Percentiles rank a stretch among this genome's conserved stretches.
Conservation (phyloP, 495 filamentous ascomycete species). For the Patellaria atrata region DNA sequence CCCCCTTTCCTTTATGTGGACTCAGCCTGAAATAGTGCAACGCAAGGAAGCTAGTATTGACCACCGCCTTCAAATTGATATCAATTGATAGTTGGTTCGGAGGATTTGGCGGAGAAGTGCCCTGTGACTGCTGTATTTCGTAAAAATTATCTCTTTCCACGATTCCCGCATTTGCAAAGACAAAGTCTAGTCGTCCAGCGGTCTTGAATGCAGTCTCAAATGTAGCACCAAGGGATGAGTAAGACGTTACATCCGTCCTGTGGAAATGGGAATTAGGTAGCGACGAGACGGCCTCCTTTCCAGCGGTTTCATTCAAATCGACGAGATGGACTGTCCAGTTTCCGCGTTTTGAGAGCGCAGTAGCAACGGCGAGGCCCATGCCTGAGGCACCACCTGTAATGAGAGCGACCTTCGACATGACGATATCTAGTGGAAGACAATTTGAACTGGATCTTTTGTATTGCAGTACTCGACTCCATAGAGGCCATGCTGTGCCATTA, state of each 20-base stretch:
- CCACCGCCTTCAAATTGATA: slow-evolving; percentile 22
- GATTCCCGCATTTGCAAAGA: slow-evolving; percentile 26
- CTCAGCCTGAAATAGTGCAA: slow-evolving; percentile 21
- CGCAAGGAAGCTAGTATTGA: slow-evolving; percentile 22
- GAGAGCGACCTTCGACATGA: slow-evolving; percentile 10
- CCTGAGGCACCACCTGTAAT: slow-evolving; percentile 21
- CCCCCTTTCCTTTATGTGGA: slow-evolving; percentile 9
- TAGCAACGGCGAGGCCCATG: slow-evolving; percentile 26
- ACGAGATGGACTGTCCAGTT: slow-evolving; percentile 21
- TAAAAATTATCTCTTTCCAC: slow-evolving; percentile 22
- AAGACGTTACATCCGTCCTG: slow-evolving; percentile 19
- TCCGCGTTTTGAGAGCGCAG: slow-evolving; percentile 14
- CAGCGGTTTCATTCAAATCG: slow-evolving; percentile 17
- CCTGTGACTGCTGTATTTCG: slow-evolving; percentile 14
- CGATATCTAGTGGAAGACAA: slow-evolving; percentile 2
- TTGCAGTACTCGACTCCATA: not conserved
- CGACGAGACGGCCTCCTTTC: slow-evolving; percentile 14
- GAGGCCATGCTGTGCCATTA: too few relatives aligned
- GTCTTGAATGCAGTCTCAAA: slow-evolving; percentile 20
- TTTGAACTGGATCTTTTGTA: not conserved
- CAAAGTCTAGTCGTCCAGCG: slow-evolving; percentile 22
- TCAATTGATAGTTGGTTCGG: slow-evolving; percentile 19
- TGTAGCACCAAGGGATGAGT: slow-evolving; percentile 14
- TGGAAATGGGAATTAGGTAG: slow-evolving; percentile 17
- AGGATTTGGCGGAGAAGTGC: slow-evolving; percentile 14